These are phyloP conservation scores for Ustilago loliicola DNA, from an alignment of 1,284 basidiomycete genomes.

Conservation along the genomic window DNA sequence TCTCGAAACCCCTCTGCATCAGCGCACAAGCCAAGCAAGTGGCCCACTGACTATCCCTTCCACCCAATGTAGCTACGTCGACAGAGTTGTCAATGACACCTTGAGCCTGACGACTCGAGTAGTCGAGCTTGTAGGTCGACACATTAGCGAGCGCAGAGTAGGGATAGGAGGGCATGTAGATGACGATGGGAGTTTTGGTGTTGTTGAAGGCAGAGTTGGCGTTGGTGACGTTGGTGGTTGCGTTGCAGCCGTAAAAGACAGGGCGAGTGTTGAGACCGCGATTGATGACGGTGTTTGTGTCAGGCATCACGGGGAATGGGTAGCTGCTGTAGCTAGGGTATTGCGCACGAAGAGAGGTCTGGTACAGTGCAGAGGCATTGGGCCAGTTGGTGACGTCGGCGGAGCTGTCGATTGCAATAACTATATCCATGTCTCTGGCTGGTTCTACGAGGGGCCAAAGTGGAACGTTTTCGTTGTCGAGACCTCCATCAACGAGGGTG, in stretches of 20 bases:
- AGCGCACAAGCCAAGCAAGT: constrained; percentile 64
- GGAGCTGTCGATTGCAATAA: constrained; percentile 79
- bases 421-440: constrained; percentile 77
- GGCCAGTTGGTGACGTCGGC: constrained; percentile 77
- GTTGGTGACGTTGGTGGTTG: constrained; percentile 69
- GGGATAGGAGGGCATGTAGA: constrained; percentile 73
- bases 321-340: constrained; percentile 53
- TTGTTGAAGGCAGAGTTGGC: constrained; percentile 57
- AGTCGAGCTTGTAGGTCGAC: constrained; percentile 70
- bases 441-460: constrained; percentile 78
- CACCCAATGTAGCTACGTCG: constrained; percentile 63
- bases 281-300: constrained; percentile 75
- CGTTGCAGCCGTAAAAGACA: constrained; percentile 81
- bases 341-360: constrained; percentile 63
- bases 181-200: constrained; percentile 70
- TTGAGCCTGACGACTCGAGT: constrained; percentile 59
- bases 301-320: constrained; percentile 72
- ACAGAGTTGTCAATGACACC: constrained; percentile 64
- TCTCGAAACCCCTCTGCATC: constrained; percentile 62
- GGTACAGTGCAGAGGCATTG: constrained; percentile 74
- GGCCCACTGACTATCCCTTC: constrained; percentile 53
- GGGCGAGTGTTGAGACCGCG: constrained; percentile 79
- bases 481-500: constrained; percentile 64
- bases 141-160: constrained; percentile 69
- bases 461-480: constrained; percentile 75